Percentiles rank a stretch among this genome's conserved stretches.
These are phyloP conservation scores for Sclerotinia subarctica DNA, from an alignment of 2,329 filamentous ascomycete species.

Conservation along the genomic window DNA sequence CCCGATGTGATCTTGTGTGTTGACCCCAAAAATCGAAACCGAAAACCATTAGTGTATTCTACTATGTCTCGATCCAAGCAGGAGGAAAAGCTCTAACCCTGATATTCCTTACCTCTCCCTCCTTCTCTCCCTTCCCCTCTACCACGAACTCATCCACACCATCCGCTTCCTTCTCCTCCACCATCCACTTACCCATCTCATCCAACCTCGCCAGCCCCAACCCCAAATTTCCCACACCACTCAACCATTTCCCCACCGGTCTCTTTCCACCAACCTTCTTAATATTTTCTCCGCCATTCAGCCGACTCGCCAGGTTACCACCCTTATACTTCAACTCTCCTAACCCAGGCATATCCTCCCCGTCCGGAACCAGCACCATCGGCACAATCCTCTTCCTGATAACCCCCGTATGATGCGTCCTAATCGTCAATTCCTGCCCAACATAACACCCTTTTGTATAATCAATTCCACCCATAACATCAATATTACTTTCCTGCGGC, in stretches of 20 bases:
- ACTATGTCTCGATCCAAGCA: slow-evolving; percentile 54
- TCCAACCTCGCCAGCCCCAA: slow-evolving; percentile 83
- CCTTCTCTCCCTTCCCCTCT: slow-evolving; percentile 43
- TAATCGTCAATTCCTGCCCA: slow-evolving; percentile 93
- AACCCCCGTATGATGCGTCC: slow-evolving; percentile 90
- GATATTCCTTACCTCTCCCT: slow-evolving; percentile 43
- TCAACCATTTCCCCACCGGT: slow-evolving; percentile 76
- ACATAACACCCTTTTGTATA: slow-evolving; percentile 97
- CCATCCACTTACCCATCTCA: slow-evolving; percentile 77
- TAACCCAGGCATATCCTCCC: slow-evolving; percentile 40
- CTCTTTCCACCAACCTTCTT: slow-evolving; percentile 47
- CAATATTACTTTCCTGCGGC: slow-evolving; percentile 86
- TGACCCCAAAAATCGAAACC: neutral
- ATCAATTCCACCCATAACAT: slow-evolving; percentile 80
- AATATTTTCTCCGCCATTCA: slow-evolving; percentile 34
- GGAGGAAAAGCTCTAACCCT: slow-evolving; percentile 80
- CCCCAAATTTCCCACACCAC: slow-evolving; percentile 78
- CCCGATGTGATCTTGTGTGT: neutral
- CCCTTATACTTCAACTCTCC: slow-evolving; percentile 49
- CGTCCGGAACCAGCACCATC: slow-evolving; percentile 63
- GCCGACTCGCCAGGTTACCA: slow-evolving; percentile 47
- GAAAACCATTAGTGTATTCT: neutral
- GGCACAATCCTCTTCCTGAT: slow-evolving; percentile 88
- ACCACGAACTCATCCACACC: slow-evolving; percentile 47
- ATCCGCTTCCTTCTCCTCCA: slow-evolving; percentile 61